Conservation (phyloP, 2,329 filamentous ascomycete species). For the Aspergillus tanneri region DNA sequence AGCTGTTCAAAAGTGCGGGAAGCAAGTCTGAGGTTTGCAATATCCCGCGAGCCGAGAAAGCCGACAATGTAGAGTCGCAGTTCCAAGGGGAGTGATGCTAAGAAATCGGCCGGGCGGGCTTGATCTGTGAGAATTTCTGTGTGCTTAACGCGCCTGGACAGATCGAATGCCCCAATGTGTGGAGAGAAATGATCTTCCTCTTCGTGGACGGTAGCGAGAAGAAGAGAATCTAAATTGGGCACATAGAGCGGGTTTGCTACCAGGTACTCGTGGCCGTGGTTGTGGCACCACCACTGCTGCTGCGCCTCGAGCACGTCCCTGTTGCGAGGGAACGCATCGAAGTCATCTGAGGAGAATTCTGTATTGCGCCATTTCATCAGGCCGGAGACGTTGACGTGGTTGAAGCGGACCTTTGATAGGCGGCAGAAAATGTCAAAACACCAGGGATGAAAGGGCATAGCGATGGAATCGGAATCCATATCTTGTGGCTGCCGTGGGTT, state of each 20-base stretch:
- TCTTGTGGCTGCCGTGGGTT: not conserved
- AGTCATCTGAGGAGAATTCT: conserved; percentile 4
- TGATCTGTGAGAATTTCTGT: too few species aligned
- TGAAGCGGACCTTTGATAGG: conserved; percentile 15
- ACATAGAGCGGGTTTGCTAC: conserved; percentile 19
- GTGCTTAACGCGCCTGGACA: not conserved
- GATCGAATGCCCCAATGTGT: not conserved
- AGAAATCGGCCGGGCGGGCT: not conserved
- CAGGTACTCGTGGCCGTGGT: conserved; percentile 13
- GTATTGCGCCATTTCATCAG: conserved; percentile 20
- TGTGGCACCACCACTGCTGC: conserved; percentile 15
- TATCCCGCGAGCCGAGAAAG: conserved; percentile 7
- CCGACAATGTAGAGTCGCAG: conserved; percentile 6
- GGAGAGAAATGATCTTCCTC: not conserved
- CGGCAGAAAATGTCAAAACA: conserved; percentile 23
- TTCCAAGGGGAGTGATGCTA: conserved; percentile 8
- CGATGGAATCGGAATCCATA: not conserved
- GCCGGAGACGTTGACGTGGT: conserved; percentile 5
- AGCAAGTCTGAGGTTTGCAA: conserved; percentile 6
- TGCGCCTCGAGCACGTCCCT: conserved; percentile 4
- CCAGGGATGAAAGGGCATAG: conserved; percentile 23
- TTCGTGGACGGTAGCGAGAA: conserved; percentile 2
- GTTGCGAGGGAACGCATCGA: conserved; percentile 9
- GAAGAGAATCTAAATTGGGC: conserved; percentile 4
- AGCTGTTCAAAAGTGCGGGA: conserved; percentile 15